Evolutionary conservation across 1,139 yeast genomes (phyloP), one percentile per base, ranked within the genome.

Genomic region (Blastobotrys malaysiensis): DNA sequence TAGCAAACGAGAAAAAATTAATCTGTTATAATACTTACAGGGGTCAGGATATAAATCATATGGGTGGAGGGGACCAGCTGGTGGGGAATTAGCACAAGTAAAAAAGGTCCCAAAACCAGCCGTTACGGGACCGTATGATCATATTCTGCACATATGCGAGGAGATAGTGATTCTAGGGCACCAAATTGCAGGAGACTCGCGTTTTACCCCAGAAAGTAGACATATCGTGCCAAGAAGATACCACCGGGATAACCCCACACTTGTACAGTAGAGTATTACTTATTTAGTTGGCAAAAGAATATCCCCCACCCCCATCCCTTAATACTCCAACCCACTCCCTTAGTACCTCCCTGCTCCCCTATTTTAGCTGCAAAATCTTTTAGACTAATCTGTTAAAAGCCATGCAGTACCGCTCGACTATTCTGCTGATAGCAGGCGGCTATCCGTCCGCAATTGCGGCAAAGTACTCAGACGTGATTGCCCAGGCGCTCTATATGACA

Each of bases 401-500:
- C 11, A 67, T 67, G 70, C 64, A 66, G 13, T 67, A 64, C 45
- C 54, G 51, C 26, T 57, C 64, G 11, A 60, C 67, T 2, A 61
- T 67, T 11, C 59, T 65, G 44, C 58, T 67, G 53, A 55, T 66
- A 31, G 63, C 60, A 46, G 66, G 63, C 7, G 54, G 55, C 11
- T 55, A 61, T n/a, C 52, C 60, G n/a, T 49, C 54, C 9, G 51
- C 54, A 45, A 52, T 66, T 7, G 49, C 52, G 4, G 50, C 53
- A 16, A 55, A 58, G 27, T 68, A 68, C 52, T 52, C 58, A 0
- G 55, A 58, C 4, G 59, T 66, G 14, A 47, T 72, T 19, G 49
- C 59, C 39, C 61, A 61, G 27, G 67, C 73, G 2, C 62, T 69
- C 39, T 59, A 60, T 39, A 56, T 61, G 60, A 65, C 73, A 5